Percentiles rank a stretch among this genome's conserved stretches.
phyloP scores from a whole-genome alignment of 345 rosid genomes.

The Cochlearia excelsa region DNA sequence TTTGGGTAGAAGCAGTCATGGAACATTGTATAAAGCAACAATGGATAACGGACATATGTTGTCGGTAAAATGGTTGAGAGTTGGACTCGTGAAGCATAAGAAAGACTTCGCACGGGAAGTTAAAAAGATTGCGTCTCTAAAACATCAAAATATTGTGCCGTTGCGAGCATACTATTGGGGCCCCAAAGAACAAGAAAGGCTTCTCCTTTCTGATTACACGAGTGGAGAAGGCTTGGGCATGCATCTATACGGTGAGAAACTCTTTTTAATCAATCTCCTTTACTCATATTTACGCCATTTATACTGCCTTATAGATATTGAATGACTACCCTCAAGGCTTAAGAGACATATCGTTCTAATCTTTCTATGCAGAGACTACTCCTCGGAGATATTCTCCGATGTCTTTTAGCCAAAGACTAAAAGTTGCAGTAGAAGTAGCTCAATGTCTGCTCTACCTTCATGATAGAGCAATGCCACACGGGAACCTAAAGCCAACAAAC shows the following conservation, averaged over 20 bases:
- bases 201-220: conserved; percentile 75
- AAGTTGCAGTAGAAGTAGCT: conserved; percentile 77
- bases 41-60: conserved; percentile 73
- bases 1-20: conserved; percentile 97
- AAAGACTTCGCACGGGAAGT: conserved; percentile 89
- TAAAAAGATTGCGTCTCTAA: conserved; percentile 71
- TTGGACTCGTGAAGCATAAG: conserved; percentile 85
- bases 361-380: conserved; percentile 64
- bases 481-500: conserved; percentile 85
- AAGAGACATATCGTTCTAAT: neutral
- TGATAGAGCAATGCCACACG: conserved; percentile 77
- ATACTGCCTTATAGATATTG: neutral
- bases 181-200: conserved; percentile 91
- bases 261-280: conserved; percentile 3
- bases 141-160: conserved; percentile 70
- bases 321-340: neutral
- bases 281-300: neutral
- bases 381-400: conserved; percentile 81
- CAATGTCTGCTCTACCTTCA: conserved; percentile 70
- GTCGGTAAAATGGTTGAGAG: conserved; percentile 94
- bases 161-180: conserved; percentile 95
- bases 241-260: conserved; percentile 81
- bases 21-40: conserved; percentile 90
- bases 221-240: conserved; percentile 89
- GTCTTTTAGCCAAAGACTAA: conserved; percentile 74